Evolutionary conservation across 495 filamentous ascomycete genomes (phyloP).

Genomic region (Hypoxylon cercidicola): DNA sequence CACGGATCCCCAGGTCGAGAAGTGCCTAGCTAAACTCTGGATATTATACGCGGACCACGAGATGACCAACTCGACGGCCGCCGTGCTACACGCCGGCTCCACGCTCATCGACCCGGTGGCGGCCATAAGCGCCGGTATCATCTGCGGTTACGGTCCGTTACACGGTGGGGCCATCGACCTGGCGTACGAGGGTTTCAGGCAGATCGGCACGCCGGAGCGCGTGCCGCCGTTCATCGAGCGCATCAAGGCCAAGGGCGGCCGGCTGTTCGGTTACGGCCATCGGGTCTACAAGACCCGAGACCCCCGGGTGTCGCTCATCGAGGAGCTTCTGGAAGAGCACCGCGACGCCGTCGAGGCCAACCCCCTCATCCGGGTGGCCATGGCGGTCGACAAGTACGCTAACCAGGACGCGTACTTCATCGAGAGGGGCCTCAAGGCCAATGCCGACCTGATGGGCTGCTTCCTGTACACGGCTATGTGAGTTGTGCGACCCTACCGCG

Average conservation of each 20-base stretch:
- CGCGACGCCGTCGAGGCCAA: conserved; percentile 50
- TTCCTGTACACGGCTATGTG: conserved; percentile 67
- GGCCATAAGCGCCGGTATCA: conserved; percentile 56
- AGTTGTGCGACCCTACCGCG: conserved; percentile 21
- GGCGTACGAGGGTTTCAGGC: conserved; percentile 60
- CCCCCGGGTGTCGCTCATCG: conserved; percentile 61
- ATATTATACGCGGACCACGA: conserved; percentile 63
- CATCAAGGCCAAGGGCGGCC: conserved; percentile 62
- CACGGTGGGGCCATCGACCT: conserved; percentile 68
- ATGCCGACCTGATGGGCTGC: conserved; percentile 67
- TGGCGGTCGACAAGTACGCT: conserved; percentile 61
- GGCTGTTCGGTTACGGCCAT: conserved; percentile 70
- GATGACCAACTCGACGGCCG: conserved; percentile 64
- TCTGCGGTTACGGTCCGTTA: conserved; percentile 64
- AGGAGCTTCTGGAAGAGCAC: conserved; percentile 56
- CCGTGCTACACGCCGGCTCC: conserved; percentile 61
- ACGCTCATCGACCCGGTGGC: conserved; percentile 48
- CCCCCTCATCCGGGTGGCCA: conserved; percentile 60
- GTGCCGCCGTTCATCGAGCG: conserved; percentile 60
- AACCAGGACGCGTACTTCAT: conserved; percentile 63
- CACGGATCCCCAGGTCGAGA: conserved; percentile 44
- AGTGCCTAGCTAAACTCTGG: conserved; percentile 55
- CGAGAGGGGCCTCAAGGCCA: conserved; percentile 59
- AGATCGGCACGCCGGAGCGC: conserved; percentile 57
- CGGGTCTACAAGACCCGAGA: conserved; percentile 66